These are phyloP conservation scores for Gamarada debralockiae DNA, from an alignment of 495 filamentous ascomycete genomes.

Conservation along the genomic window DNA sequence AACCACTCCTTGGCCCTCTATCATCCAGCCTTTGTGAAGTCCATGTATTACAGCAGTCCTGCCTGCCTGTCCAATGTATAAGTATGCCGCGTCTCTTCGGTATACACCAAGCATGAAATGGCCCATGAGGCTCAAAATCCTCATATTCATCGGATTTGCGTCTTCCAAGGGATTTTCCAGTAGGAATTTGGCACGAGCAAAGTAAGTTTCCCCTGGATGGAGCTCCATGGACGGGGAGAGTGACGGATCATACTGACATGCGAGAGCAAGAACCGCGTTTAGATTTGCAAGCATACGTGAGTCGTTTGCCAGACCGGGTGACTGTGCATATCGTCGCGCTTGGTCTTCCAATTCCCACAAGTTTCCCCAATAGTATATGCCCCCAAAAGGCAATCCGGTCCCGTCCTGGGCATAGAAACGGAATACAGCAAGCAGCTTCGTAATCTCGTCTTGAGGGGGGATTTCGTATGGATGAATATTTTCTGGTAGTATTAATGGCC, in stretches of 20 bases:
- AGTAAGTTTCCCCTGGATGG: constrained; percentile 18
- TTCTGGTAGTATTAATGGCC: constrained; percentile 26
- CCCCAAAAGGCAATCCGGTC: constrained; percentile 25
- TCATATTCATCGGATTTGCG: constrained; percentile 28
- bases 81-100: constrained; percentile 35
- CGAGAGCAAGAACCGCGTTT: constrained; percentile 13
- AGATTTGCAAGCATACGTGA: constrained; percentile 4
- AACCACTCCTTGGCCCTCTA: constrained; percentile 2
- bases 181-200: constrained; percentile 29
- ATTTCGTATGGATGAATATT: constrained; percentile 25
- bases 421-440: constrained; percentile 21
- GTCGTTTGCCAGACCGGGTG: not conserved
- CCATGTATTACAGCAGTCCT: constrained; percentile 33
- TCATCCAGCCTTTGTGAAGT: constrained; percentile 27
- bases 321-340: not conserved
- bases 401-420: constrained; percentile 32
- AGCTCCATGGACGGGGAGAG: constrained; percentile 1
- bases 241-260: constrained; percentile 14
- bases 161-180: constrained; percentile 35
- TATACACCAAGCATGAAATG: constrained; percentile 37
- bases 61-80: constrained; percentile 33
- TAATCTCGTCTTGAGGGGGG: constrained; percentile 25
- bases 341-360: constrained; percentile 11
- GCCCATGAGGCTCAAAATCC: constrained; percentile 34
- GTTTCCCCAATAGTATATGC: constrained; percentile 36